Evolutionary conservation across 1,139 yeast species (phyloP), one percentile per base, ranked within the genome.

Genomic region (Candida glucosophila): DNA sequence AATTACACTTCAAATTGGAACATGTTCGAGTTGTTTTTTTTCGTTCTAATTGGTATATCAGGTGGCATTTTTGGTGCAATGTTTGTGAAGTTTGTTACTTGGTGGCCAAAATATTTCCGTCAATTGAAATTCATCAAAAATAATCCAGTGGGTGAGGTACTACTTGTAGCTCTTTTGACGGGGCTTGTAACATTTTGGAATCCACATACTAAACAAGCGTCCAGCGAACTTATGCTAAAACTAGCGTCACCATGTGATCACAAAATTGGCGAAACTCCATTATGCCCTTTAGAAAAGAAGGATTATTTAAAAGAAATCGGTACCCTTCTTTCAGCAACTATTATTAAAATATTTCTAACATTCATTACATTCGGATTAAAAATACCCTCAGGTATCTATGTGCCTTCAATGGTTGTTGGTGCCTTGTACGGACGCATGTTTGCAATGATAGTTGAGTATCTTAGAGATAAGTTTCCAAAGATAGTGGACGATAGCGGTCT

Each of bases 371-470:
- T 73, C 46, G 83, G 83, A 1, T 47, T 73, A 29, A 75, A 73
- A 39, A 55, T 76, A 3, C 83, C 83, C 0, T 66, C 75, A 29
- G 83, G 83, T 13, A 70, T 76, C 13, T 76, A 76, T 41, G 77
- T 76, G 1, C 83, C 83, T 2, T 69, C 79, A 1, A 73, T 76
- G 81, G 78, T 74, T 1, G 58, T 67, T 28, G 83, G 83, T 5
- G 81, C 82, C 0, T 49, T 76, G 10, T 73, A 71, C 50, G 83
- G 83, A 1, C 45, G 80, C 15, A 44, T 67, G 5, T 55, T 71
- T 31, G 74, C 74, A 2, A 57, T 69, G 52, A 19, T 47, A n/a
- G 43, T 73, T 12, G 70, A 69, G 32, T 64, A 57, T 45, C 20
- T 16, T 8, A n/a, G n/a, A n/a, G n/a, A n/a, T n/a, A 57, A 16